Percentiles rank a stretch among this genome's conserved stretches.
Evolutionary conservation across 208 protist genomes (phyloP).

Genomic region (Leishmania mexicana): DNA sequence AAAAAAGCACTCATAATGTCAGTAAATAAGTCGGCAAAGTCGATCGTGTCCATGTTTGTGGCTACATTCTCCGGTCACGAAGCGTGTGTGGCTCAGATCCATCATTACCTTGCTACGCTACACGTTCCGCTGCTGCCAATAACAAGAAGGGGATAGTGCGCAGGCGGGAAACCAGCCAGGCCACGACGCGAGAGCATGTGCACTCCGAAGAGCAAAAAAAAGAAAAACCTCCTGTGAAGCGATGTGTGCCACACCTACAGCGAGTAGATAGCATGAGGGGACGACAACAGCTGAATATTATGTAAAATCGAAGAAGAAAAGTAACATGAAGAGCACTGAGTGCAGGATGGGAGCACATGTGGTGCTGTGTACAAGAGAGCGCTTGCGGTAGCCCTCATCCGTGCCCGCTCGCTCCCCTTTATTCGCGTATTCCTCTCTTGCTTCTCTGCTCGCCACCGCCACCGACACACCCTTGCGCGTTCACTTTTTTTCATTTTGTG

Average conservation of each 20-base stretch:
- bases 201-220: background rate
- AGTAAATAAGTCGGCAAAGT: background rate
- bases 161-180: background rate
- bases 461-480: background rate
- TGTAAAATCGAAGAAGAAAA: background rate
- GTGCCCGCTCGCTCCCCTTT: background rate
- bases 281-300: background rate
- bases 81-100: background rate
- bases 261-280: background rate
- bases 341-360: background rate
- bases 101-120: background rate
- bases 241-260: background rate
- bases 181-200: background rate
- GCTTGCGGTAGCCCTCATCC: background rate
- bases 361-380: background rate
- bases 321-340: background rate
- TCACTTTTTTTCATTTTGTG: background rate
- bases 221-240: background rate
- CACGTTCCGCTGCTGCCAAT: background rate
- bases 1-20: background rate
- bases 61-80: background rate
- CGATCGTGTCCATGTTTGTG: background rate
- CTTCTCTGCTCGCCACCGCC: background rate
- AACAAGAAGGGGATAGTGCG: background rate
- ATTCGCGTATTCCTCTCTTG: background rate